These are phyloP conservation scores for Lignosus rhinocerotis DNA, from an alignment of 1,284 basidiomycete species.

Conservation along the genomic window DNA sequence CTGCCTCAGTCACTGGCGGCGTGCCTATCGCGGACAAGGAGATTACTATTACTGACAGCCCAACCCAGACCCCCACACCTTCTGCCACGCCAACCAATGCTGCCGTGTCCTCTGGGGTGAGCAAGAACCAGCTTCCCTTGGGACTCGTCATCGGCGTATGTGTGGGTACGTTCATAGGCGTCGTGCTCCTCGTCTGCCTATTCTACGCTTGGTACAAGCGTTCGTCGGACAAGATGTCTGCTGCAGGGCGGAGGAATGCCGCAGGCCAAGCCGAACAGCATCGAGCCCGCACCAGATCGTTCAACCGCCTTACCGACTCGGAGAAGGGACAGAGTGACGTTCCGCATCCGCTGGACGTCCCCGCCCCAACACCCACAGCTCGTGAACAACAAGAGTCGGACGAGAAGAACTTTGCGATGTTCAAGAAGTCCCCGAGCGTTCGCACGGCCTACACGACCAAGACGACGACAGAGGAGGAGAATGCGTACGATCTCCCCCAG, in stretches of 20 bases:
- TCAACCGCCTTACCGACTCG: constrained; percentile 21
- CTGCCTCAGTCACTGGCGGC: background rate
- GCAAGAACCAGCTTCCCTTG: constrained; percentile 23
- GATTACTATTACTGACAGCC: constrained; percentile 14
- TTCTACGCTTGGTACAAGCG: constrained; percentile 32
- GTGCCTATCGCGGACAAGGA: constrained; percentile 12
- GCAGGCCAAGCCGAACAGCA: constrained; percentile 22
- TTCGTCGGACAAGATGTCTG: constrained; percentile 17
- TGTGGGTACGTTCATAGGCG: constrained; percentile 34
- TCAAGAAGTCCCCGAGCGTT: constrained; percentile 62
- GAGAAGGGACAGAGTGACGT: constrained; percentile 26
- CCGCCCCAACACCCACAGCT: constrained; percentile 1
- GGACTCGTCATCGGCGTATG: constrained; percentile 37
- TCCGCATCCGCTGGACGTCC: constrained; percentile 10
- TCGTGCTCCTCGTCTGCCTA: constrained; percentile 30
- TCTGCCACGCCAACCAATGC: constrained; percentile 8
- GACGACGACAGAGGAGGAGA: constrained; percentile 33
- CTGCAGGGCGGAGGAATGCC: constrained; percentile 24
- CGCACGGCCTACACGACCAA: constrained; percentile 42
- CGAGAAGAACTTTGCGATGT: constrained; percentile 48
- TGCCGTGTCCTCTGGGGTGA: constrained; percentile 8
- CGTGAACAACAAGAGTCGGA: constrained; percentile 25
- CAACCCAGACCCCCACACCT: background rate
- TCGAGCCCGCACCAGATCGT: constrained; percentile 18
- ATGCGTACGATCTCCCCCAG: constrained; percentile 37